Conservation (phyloP, 177 flowering plant species). For the Vitis hybrid region DNA sequence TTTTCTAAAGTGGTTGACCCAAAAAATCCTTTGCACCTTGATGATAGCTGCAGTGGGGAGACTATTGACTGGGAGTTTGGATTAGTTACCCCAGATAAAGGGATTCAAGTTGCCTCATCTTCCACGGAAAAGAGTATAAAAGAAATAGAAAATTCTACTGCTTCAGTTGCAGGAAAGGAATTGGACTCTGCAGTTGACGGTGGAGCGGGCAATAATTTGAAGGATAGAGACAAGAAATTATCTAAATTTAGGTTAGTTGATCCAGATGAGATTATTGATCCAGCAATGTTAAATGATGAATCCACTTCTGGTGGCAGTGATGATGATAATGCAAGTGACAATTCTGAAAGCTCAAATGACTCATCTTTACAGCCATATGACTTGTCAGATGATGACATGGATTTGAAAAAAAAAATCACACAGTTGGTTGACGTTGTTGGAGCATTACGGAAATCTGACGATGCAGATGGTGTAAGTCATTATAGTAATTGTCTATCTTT, state of each 20-base stretch:
- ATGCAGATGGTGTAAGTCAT: conserved; percentile 89
- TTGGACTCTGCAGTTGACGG: conserved; percentile 13
- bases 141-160: conserved; percentile 17
- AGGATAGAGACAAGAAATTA: conserved; percentile 32
- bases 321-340: conserved; percentile 57
- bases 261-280: conserved; percentile 91
- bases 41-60: conserved; percentile 67
- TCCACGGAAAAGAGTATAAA: conserved; percentile 15
- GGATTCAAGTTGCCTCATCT: conserved; percentile 12
- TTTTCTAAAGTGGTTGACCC: conserved; percentile 94
- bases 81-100: conserved; percentile 26
- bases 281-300: conserved; percentile 48
- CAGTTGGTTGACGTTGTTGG: conserved; percentile 88
- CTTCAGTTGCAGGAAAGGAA: conserved; percentile 23
- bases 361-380: conserved; percentile 93
- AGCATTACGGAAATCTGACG: conserved; percentile 89
- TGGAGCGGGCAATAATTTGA: conserved; percentile 17
- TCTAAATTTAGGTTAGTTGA: conserved; percentile 45
- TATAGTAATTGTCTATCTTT: background rate
- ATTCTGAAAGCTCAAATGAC: conserved; percentile 65
- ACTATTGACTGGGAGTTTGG: conserved; percentile 92
- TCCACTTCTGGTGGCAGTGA: conserved; percentile 41
- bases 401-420: conserved; percentile 64
- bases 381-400: conserved; percentile 83
- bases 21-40: conserved; percentile 89